phyloP scores from a whole-genome alignment of 805 yeast genomes.

The Dipodascopsis tothii region DNA sequence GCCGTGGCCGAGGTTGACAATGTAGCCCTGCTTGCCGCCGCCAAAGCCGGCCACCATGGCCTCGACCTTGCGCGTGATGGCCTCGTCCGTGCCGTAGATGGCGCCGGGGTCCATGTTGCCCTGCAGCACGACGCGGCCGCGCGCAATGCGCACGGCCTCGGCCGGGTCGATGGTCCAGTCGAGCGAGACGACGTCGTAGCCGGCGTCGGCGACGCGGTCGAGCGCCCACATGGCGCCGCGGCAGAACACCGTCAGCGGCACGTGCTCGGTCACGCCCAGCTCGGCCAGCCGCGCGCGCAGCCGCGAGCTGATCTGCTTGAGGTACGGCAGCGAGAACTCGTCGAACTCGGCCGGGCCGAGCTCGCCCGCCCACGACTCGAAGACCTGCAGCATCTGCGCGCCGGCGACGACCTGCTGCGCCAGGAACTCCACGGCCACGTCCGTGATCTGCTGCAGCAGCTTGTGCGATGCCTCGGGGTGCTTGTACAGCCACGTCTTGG shows the following conservation, averaged over 20 bases:
- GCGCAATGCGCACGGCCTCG: conserved; percentile 68
- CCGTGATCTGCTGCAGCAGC: conserved; percentile 70
- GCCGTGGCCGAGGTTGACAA: conserved; percentile 95
- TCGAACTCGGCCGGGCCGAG: conserved; percentile 81
- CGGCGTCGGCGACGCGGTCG: conserved; percentile 70
- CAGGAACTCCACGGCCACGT: conserved; percentile 83
- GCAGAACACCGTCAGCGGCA: conserved; percentile 86
- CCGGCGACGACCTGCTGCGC: conserved; percentile 95
- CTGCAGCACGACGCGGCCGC: conserved; percentile 76
- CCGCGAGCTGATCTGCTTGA: conserved; percentile 62
- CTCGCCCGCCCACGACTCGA: conserved; percentile 98
- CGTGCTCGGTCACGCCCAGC: conserved; percentile 57
- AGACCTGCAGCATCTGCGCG: conserved; percentile 90
- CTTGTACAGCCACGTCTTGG: conserved; percentile 84
- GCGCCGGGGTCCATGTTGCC: conserved; percentile 95
- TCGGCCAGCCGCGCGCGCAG: conserved; percentile 65
- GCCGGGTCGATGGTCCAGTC: conserved; percentile 87
- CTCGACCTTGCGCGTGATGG: conserved; percentile 71
- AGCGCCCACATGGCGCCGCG: conserved; percentile 97
- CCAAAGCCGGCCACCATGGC: conserved; percentile 85
- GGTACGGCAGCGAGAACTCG: conserved; percentile 82
- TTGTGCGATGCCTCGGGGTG: conserved; percentile 64
- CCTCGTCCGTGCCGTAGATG: conserved; percentile 82
- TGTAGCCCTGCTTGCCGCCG: conserved; percentile 87
- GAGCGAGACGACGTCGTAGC: conserved; percentile 80